Conservation (phyloP, 352 stramenopile species). For the Thalassiosira livingstoniorum region DNA sequence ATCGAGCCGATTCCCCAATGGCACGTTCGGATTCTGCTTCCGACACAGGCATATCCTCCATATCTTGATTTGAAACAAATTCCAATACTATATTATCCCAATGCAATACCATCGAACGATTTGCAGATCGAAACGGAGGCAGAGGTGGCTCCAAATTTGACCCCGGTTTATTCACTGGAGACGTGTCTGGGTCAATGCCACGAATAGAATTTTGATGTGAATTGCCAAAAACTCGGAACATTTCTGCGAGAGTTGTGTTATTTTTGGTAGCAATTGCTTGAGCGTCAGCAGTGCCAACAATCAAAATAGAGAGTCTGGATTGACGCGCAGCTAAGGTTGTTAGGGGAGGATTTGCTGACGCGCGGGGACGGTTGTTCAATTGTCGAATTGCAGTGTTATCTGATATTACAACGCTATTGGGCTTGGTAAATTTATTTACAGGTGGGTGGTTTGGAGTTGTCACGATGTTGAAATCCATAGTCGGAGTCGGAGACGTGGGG, state of each 20-base stretch:
- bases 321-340: slow-evolving; percentile 61
- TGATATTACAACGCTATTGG: not conserved
- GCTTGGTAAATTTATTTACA: slow-evolving; percentile 1
- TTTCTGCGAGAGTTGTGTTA: slow-evolving; percentile 69
- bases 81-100: slow-evolving; percentile 58
- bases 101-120: slow-evolving; percentile 61
- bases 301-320: slow-evolving; percentile 72
- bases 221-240: slow-evolving; percentile 73
- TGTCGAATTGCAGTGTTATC: not conserved
- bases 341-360: slow-evolving; percentile 22
- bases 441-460: not conserved
- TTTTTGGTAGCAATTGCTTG: slow-evolving; percentile 79
- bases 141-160: slow-evolving; percentile 44
- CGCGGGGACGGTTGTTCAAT: slow-evolving; percentile 1
- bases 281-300: slow-evolving; percentile 76
- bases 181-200: not conserved
- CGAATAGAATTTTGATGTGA: not conserved
- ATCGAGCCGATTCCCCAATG: slow-evolving; percentile 15
- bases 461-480: not conserved
- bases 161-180: not conserved
- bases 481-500: not conserved
- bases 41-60: slow-evolving; percentile 21
- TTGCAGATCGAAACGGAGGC: slow-evolving; percentile 74
- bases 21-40: slow-evolving; percentile 32
- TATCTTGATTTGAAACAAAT: slow-evolving; percentile 44